These are phyloP conservation scores for Aspergillus ellipticus DNA, from an alignment of 495 filamentous ascomycete genomes.

Conservation along the genomic window DNA sequence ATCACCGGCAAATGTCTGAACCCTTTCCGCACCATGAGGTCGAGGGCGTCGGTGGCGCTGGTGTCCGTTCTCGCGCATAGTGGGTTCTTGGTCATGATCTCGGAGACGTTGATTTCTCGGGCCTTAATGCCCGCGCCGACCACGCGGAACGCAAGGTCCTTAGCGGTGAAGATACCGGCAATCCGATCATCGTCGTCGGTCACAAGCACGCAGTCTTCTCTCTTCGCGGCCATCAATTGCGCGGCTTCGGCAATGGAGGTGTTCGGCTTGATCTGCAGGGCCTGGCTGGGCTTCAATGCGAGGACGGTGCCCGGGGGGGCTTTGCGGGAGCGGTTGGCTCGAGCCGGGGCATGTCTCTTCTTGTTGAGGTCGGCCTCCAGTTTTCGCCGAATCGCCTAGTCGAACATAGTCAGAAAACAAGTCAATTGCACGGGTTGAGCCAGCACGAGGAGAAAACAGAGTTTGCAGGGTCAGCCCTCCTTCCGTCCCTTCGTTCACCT, in stretches of 20 bases:
- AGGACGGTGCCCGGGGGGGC: conserved; percentile 94
- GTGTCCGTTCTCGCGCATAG: conserved; percentile 96
- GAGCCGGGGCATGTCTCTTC: conserved; percentile 75
- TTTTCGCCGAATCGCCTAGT: conserved; percentile 89
- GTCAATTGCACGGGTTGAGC: not conserved
- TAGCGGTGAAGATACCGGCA: conserved; percentile 97
- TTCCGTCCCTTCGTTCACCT: not conserved
- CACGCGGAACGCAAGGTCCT: conserved; percentile 96
- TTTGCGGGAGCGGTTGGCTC: conserved; percentile 81
- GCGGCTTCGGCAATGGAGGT: conserved; percentile 95
- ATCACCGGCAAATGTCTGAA: conserved; percentile 98
- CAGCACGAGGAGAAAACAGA: not conserved
- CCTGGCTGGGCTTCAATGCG: conserved; percentile 88
- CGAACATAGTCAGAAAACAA: conserved; percentile 4
- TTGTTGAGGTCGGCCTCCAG: conserved; percentile 97
- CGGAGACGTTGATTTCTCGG: conserved; percentile 82
- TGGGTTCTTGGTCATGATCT: conserved; percentile 99
- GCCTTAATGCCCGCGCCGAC: conserved; percentile 92
- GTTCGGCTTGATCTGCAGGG: conserved; percentile 94
- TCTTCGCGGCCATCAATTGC: conserved; percentile 98
- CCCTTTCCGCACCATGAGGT: conserved; percentile 96
- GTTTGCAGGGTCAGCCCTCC: not conserved
- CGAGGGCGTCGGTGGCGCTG: conserved; percentile 93
- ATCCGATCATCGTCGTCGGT: conserved; percentile 98
- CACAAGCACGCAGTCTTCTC: conserved; percentile 98